Base-by-base conservation (phyloP, 805 yeast genomes). In the Metschnikowia sp. region DNA sequence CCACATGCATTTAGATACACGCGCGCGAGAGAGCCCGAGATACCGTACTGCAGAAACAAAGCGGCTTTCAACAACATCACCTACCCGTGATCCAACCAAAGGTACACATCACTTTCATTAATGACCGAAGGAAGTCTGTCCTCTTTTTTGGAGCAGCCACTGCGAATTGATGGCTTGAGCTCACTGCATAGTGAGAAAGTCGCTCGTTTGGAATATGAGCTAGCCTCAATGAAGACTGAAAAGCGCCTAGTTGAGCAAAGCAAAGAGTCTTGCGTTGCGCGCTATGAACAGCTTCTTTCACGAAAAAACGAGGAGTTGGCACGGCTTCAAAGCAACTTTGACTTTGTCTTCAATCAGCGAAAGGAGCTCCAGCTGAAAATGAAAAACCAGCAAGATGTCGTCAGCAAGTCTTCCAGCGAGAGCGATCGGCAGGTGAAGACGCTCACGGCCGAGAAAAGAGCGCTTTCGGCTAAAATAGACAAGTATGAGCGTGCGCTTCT, bases 301-400 rank as follows among this genome's bases (percentile, higher is more conserved):
- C 53, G 60, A 32, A 72, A 72, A 51, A 65, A 63, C 47, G 68
- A 67, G 35, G 69, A 64, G 39, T 55, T 64, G 42, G 57, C 58
- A 29, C 60, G 57, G 31, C 56, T 73, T 11, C 69, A 72, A 51
- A 57, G 59, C 29, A 69, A 68, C 50, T 65, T 73, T 39, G 72
- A 69, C 44, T 72, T 49, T 47, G 45, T 71, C 10, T 68, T 62
- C 45, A 62, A 62, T 31, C 71, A 70, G 46, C 59, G 71, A 45
- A 59, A 63, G 30, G 63, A 64, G 40, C 53, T 64, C 32, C 61
- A 64, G 15, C 64, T 69, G 26, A 69, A 70, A 39, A 39, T 58
- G 8, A 60, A 58, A 10, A 70, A 70, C 53, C 66, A 62, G 34
- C 47, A 57, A 30, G 66, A 66, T 36, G 63, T 65, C 4, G 57